Conservation (phyloP, 495 filamentous ascomycete genomes). For the Sphaerosporella brunnea region DNA sequence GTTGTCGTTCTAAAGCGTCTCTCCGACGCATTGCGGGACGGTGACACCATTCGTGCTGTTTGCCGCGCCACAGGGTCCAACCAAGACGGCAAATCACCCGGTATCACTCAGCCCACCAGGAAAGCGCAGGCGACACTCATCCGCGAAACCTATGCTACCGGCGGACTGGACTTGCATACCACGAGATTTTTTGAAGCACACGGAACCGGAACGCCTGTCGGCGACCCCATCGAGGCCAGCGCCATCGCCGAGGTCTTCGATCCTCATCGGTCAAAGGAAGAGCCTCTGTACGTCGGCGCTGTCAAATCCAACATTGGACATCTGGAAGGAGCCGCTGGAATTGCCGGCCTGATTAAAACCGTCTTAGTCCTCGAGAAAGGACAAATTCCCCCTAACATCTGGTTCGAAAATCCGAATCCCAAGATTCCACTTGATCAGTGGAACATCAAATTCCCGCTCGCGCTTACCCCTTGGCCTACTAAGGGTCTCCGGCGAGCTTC, state of each 20-base stretch:
- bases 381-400: slow-evolving; percentile 39
- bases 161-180: slow-evolving; percentile 21
- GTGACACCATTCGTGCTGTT: slow-evolving; percentile 43
- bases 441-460: neutral
- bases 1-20: slow-evolving; percentile 44
- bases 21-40: slow-evolving; percentile 36
- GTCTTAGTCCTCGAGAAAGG: slow-evolving; percentile 36
- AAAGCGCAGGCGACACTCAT: slow-evolving; percentile 11
- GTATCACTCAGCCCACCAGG: neutral
- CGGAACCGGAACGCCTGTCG: slow-evolving; percentile 35
- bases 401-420: neutral
- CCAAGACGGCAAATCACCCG: slow-evolving; percentile 4
- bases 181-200: slow-evolving; percentile 35
- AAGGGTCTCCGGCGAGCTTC: slow-evolving; percentile 35
- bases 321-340: slow-evolving; percentile 38
- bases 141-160: slow-evolving; percentile 27
- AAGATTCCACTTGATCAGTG: neutral
- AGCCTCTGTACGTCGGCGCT: neutral
- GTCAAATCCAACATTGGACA: slow-evolving; percentile 34
- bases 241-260: slow-evolving; percentile 25
- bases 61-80: slow-evolving; percentile 38
- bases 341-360: slow-evolving; percentile 43
- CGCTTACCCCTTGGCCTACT: slow-evolving; percentile 29
- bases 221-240: slow-evolving; percentile 33
- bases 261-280: neutral